Percentiles rank a stretch among this genome's conserved stretches.
phyloP scores from a whole-genome alignment of 192 early-diverging fungal genomes.

The Coemansia sp. region DNA sequence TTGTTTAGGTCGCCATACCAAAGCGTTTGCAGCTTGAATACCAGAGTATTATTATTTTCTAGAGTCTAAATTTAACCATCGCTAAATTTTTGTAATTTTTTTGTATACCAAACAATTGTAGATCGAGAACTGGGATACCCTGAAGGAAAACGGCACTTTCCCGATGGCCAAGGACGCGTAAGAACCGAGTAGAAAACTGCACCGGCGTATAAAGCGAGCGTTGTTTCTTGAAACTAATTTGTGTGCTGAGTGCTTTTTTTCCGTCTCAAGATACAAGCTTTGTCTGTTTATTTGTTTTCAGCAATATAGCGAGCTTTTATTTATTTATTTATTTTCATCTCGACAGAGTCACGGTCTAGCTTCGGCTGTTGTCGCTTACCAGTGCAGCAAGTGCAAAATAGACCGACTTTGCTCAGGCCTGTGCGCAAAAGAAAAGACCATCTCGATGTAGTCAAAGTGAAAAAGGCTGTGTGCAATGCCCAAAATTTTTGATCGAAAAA shows the following conservation, averaged over 20 bases:
- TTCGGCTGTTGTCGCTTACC: too few relatives aligned
- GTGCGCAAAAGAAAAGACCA: too few relatives aligned
- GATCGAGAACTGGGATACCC: conserved; percentile 55
- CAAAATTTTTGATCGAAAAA: neutral
- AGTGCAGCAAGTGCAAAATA: too few relatives aligned
- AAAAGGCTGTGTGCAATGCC: too few relatives aligned
- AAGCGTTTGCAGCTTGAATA: too few relatives aligned
- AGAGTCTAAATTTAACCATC: too few relatives aligned
- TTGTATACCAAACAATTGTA: conserved; percentile 10
- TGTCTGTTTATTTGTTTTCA: neutral
- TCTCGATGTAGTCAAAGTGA: too few relatives aligned
- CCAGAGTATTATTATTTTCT: too few relatives aligned
- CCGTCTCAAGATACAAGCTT: neutral
- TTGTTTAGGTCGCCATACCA: neutral
- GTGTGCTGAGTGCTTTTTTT: neutral
- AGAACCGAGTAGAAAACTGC: neutral
- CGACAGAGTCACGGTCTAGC: too few relatives aligned
- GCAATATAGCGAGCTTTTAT: neutral
- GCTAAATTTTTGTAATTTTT: too few relatives aligned
- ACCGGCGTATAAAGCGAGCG: neutral
- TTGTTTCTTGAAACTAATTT: neutral
- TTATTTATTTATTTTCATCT: neutral
- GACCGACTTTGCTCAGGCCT: too few relatives aligned
- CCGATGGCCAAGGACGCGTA: conserved; percentile 26
- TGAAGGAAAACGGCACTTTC: conserved; percentile 50